Base-by-base conservation (phyloP, 1,284 basidiomycete species). In the Cutaneotrichosporon sp. region DNA sequence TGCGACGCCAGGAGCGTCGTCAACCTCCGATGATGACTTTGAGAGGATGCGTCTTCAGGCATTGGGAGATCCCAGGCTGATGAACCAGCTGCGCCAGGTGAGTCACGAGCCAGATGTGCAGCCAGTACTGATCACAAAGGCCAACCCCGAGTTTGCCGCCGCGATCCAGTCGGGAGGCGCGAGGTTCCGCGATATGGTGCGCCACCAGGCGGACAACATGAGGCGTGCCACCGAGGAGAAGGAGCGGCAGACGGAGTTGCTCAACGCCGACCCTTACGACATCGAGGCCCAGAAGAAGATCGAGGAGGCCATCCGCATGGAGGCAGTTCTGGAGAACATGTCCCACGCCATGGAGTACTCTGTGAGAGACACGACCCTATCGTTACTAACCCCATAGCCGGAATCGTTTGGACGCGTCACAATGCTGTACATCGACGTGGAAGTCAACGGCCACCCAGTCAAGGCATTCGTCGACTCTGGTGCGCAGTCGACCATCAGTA, bases 381-480 rank as follows among this genome's bases (percentile, higher is more conserved):
- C n/a, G 89, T 90, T 77, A 89, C 2, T 31, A 3, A 22, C 13
- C 3, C 22, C 5, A n/a, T 20, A 89, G 42, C 95, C 95, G 0
- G 95, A 98, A 79, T 87, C 87, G 52, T 99, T 99, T 79, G 97
- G 93, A 18, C 85, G 89, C 62, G 97, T 99, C 13, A 90, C 87
- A 2, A 99, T 99, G 97, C 88, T 99, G 54, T 99, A 80, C 60
- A 78, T 83, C 67, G 70, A 82, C 54, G 88, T 95, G 0, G 94
- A 97, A 73, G 93, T 99, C 3, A 99, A 99, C 72, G 90, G 90
- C 0, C 84, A 85, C 57, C 87, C 88, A 1, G 87, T 98, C 38
- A 97, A 95, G 76, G 97, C 97, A 0, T 99, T 99, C 73, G 97
- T 99, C 25, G 95, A 99, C 75, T 95, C 92, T 67, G 95, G 95